A percentile compares a stretch with the other conserved stretches of the same genome.
Conservation (phyloP, 192 early-diverging fungal genomes). For the Borealophlyctis nickersoniae region DNA sequence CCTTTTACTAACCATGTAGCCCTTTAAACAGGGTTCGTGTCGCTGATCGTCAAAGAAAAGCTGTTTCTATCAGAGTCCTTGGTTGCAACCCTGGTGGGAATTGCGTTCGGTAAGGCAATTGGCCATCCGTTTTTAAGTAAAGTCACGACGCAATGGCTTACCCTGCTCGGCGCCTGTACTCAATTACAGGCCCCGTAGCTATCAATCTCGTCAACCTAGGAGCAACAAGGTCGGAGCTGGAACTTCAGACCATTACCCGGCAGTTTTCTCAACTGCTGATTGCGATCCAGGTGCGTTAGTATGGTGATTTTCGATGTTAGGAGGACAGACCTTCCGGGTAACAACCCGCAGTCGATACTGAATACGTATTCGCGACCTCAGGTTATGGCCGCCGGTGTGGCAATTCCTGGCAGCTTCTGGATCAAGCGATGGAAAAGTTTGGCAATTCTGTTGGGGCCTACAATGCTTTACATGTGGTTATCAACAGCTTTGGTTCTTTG, state of each 20-base stretch:
- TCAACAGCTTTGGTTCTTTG: slow-evolving; percentile 65
- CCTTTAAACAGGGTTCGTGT: slow-evolving; percentile 36
- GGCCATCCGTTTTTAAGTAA: too few species aligned
- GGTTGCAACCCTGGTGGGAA: slow-evolving; percentile 79
- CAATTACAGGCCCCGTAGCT: slow-evolving; percentile 54
- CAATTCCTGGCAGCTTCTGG: slow-evolving; percentile 29
- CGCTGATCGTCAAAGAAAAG: slow-evolving; percentile 41
- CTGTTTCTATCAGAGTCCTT: slow-evolving; percentile 49
- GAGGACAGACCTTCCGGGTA: too few species aligned
- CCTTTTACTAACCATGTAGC: neutral
- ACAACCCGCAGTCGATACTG: too few species aligned
- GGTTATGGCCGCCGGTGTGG: slow-evolving; percentile 44
- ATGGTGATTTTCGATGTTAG: too few species aligned
- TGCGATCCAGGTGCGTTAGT: slow-evolving; percentile 70
- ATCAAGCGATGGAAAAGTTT: slow-evolving; percentile 62
- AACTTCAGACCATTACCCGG: slow-evolving; percentile 47
- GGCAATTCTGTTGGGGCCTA: slow-evolving; percentile 68
- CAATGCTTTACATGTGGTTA: slow-evolving; percentile 81
- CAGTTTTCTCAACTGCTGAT: slow-evolving; percentile 74
- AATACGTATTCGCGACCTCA: too few species aligned
- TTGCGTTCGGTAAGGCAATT: slow-evolving; percentile 61
- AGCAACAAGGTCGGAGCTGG: too few species aligned
- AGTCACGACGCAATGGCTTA: too few species aligned
- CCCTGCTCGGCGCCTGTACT: too few species aligned
- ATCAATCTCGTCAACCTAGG: slow-evolving; percentile 74